Conservation (phyloP, 2,329 filamentous ascomycete species). For the Colletotrichum acutatum region DNA sequence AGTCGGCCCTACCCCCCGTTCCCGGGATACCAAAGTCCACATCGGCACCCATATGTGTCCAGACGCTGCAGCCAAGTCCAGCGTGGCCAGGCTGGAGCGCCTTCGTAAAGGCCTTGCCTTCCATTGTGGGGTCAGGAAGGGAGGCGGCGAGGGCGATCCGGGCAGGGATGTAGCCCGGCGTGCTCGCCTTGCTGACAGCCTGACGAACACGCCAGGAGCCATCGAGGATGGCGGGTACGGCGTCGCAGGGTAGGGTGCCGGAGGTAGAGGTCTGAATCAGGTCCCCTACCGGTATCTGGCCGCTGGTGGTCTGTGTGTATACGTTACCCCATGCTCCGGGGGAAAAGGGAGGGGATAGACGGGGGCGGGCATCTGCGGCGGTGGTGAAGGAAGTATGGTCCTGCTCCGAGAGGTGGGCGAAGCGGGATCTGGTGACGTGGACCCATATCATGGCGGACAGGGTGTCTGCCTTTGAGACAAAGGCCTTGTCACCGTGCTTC, state of each 20-base stretch:
- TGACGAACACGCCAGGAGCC: conserved; percentile 18
- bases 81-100: conserved; percentile 9
- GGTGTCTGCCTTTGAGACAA: conserved; percentile 9
- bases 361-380: background rate
- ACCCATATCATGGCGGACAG: conserved; percentile 25
- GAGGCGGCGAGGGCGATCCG: conserved; percentile 16
- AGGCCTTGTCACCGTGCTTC: background rate
- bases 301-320: conserved; percentile 14
- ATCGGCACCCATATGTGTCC: conserved; percentile 31
- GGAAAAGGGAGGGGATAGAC: background rate
- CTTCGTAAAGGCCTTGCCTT: conserved; percentile 1
- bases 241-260: background rate
- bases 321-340: conserved; percentile 13
- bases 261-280: background rate
- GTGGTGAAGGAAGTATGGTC: conserved; percentile 21
- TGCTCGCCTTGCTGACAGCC: background rate
- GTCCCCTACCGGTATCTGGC: background rate
- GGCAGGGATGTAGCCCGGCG: conserved; percentile 6
- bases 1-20: conserved; percentile 4
- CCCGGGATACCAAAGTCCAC: conserved; percentile 29
- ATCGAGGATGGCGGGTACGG: background rate
- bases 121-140: conserved; percentile 2
- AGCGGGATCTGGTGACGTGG: conserved; percentile 9
- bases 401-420: background rate
- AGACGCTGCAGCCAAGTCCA: conserved; percentile 23